Conservation (phyloP, 495 filamentous ascomycete species). For the Aspergillus nanangensis region DNA sequence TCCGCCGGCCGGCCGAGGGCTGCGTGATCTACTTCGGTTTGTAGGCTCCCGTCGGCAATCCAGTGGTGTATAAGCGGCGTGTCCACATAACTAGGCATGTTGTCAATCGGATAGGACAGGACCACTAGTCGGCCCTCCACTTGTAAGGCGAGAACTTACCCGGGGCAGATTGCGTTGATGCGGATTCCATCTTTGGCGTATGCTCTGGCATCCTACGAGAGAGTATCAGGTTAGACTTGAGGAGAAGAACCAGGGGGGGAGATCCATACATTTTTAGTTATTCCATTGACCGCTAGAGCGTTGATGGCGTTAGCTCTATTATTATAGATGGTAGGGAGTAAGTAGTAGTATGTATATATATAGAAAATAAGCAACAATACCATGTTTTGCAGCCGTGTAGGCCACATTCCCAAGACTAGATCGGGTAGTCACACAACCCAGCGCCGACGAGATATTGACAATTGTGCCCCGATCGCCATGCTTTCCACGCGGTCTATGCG, state of each 20-base stretch:
- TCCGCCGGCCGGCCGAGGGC: constrained; percentile 56
- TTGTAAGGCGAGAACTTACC: constrained; percentile 11
- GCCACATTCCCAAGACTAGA: constrained; percentile 21
- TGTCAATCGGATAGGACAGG: too few species aligned
- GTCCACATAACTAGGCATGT: constrained; percentile 8
- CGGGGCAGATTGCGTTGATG: constrained; percentile 47
- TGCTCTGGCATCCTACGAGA: constrained; percentile 33
- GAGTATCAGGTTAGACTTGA: too few species aligned
- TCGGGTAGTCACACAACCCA: constrained; percentile 15
- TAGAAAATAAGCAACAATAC: too few species aligned
- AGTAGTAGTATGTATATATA: too few species aligned
- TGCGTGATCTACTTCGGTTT: constrained; percentile 28
- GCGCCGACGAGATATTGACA: constrained; percentile 25
- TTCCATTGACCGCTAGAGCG: constrained; percentile 24
- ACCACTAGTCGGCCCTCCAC: too few species aligned
- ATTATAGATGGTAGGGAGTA: constrained; percentile 1
- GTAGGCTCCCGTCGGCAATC: not conserved
- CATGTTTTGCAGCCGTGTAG: constrained; percentile 41
- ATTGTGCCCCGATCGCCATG: constrained; percentile 21
- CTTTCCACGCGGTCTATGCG: constrained; percentile 6
- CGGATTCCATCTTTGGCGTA: constrained; percentile 41
- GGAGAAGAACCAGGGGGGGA: not conserved
- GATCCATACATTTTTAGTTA: constrained; percentile 33
- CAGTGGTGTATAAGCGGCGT: constrained; percentile 13
- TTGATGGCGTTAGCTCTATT: too few species aligned